Conservation (phyloP, 2,329 filamentous ascomycete genomes). For the Beauveria sp. region DNA sequence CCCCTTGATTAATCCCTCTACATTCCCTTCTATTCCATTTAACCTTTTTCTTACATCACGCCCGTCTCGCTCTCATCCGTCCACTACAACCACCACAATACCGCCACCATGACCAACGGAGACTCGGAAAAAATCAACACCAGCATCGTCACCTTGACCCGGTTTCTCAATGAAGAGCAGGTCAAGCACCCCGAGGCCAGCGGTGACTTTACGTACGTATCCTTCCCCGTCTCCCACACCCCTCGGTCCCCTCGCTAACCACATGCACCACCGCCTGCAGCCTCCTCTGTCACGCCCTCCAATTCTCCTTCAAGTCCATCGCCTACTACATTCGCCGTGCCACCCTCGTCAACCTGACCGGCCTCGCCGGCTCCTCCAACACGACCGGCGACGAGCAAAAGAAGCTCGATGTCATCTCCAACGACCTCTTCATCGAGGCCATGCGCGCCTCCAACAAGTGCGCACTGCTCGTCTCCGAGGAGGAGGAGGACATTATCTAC, state of each 20-base stretch:
- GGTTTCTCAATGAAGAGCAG: constrained; percentile 95
- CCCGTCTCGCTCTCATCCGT: constrained; percentile 11
- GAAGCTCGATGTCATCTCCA: constrained; percentile 98
- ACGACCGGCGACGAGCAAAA: constrained; percentile 97
- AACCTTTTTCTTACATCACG: constrained; percentile 13
- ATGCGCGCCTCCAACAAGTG: constrained; percentile 92
- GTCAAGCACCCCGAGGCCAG: constrained; percentile 87
- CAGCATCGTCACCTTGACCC: constrained; percentile 89
- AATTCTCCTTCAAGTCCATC: constrained; percentile 99
- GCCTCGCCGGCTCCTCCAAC: constrained; percentile 90
- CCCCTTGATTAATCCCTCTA: background rate
- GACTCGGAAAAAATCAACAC: constrained; percentile 83
- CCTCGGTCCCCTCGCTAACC: background rate
- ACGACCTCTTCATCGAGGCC: constrained; percentile 92
- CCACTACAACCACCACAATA: constrained; percentile 14
- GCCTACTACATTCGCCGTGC: constrained; percentile 98
- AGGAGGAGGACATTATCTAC: constrained; percentile 87
- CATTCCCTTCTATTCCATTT: background rate
- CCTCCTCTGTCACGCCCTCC: constrained; percentile 90
- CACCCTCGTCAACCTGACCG: constrained; percentile 89
- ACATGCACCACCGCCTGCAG: constrained; percentile 36
- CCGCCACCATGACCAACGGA: constrained; percentile 28
- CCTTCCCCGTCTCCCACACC: background rate
- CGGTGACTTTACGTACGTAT: constrained; percentile 89
- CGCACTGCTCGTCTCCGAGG: constrained; percentile 90